Evolutionary conservation across 805 yeast species (phyloP).

Genomic region (Wickerhamiella sorbophila): DNA sequence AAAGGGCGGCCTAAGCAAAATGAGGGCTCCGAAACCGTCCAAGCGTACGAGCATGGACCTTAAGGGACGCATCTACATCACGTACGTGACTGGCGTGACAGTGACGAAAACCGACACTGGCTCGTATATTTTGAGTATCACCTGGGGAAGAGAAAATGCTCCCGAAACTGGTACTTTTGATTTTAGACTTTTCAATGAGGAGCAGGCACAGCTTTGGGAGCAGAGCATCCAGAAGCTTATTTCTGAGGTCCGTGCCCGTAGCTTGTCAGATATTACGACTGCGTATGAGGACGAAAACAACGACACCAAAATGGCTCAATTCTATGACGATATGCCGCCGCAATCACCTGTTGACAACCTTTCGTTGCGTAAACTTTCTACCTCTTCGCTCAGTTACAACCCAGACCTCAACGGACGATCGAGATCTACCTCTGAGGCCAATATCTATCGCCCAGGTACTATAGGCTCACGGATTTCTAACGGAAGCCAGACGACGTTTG

Average conservation of each 20-base stretch:
- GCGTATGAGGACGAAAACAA: conserved; percentile 8
- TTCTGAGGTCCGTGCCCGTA: not conserved
- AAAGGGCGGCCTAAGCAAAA: conserved; percentile 35
- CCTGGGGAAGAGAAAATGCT: conserved; percentile 39
- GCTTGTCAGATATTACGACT: not conserved
- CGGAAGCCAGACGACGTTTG: not conserved
- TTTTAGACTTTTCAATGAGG: conserved; percentile 71
- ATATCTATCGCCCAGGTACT: conserved; percentile 2
- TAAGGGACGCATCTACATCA: conserved; percentile 70
- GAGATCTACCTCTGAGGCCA: conserved; percentile 4
- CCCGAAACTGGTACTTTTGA: conserved; percentile 78
- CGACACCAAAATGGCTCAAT: conserved; percentile 8
- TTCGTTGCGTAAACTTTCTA: conserved; percentile 1
- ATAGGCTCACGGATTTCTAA: not conserved
- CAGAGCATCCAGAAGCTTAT: conserved; percentile 18
- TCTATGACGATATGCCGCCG: conserved; percentile 9
- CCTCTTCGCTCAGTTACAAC: not conserved
- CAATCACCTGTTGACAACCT: conserved; percentile 1
- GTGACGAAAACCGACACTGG: conserved; percentile 20
- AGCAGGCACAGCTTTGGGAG: conserved; percentile 70
- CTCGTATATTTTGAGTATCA: conserved; percentile 20
- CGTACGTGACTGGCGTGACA: conserved; percentile 40
- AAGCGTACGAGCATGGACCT: conserved; percentile 34
- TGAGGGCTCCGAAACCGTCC: conserved; percentile 29
- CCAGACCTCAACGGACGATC: not conserved